These are phyloP conservation scores for Cerioporus squamosus DNA, from an alignment of 1,284 basidiomycete species.

Conservation along the genomic window DNA sequence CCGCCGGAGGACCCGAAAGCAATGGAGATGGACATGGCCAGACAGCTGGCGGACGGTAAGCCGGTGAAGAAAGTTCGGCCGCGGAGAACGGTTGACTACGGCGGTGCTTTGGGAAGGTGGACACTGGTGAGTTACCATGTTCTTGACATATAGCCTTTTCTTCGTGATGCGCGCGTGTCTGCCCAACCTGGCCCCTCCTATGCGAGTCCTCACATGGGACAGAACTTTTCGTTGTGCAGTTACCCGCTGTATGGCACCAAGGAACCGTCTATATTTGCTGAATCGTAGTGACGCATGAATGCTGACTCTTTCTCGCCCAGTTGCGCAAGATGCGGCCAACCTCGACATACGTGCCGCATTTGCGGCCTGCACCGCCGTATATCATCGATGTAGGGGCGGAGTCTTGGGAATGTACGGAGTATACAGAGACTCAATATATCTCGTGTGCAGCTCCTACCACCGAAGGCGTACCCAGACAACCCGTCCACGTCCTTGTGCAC, in stretches of 20 bases:
- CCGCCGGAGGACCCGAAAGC: slow-evolving; percentile 21
- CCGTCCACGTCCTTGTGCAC: slow-evolving; percentile 92
- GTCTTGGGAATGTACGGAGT: slow-evolving; percentile 23
- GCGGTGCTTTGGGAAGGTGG: slow-evolving; percentile 87
- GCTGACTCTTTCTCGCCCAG: slow-evolving; percentile 39
- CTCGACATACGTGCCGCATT: slow-evolving; percentile 71
- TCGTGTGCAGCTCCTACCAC: slow-evolving; percentile 79
- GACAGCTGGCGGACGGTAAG: slow-evolving; percentile 73
- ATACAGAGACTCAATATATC: slow-evolving; percentile 29
- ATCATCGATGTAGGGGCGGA: slow-evolving; percentile 74
- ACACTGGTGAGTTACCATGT: slow-evolving; percentile 59
- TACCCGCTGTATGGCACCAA: too few species aligned
- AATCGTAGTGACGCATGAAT: too few species aligned
- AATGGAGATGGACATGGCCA: slow-evolving; percentile 74
- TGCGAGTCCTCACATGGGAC: too few species aligned
- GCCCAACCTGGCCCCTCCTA: too few species aligned
- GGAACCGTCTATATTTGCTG: too few species aligned
- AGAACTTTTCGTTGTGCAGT: too few species aligned
- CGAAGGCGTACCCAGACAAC: slow-evolving; percentile 89
- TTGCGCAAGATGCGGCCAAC: slow-evolving; percentile 77
- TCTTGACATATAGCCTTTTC: too few species aligned
- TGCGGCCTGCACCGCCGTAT: slow-evolving; percentile 83
- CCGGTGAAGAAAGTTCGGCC: slow-evolving; percentile 90
- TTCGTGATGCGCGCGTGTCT: too few species aligned
- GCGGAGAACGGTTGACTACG: slow-evolving; percentile 93